These are phyloP conservation scores for Sphagnurus paluster DNA, from an alignment of 1,284 basidiomycete species.

Conservation along the genomic window DNA sequence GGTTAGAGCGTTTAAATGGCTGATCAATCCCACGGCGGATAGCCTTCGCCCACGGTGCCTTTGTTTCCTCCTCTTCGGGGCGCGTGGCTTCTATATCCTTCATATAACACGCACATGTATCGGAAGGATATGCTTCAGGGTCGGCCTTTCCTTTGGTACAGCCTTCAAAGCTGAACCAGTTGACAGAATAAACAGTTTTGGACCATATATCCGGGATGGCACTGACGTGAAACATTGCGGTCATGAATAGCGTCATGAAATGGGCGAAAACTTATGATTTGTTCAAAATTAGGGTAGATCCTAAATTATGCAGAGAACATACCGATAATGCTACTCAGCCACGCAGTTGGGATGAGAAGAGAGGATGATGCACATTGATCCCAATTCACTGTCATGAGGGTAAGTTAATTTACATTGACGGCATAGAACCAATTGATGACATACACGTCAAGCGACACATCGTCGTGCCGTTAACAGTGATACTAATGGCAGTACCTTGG, in stretches of 20 bases:
- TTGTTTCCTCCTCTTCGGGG: constrained; percentile 19
- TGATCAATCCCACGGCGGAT: constrained; percentile 54
- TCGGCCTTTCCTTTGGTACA: constrained; percentile 10
- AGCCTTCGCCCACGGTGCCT: constrained; percentile 46
- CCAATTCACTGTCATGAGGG: constrained; percentile 36
- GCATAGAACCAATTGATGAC: constrained; percentile 17
- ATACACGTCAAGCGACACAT: constrained; percentile 39
- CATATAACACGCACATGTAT: constrained; percentile 29
- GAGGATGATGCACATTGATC: constrained; percentile 54
- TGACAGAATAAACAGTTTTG: constrained; percentile 46
- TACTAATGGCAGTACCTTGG: constrained; percentile 46
- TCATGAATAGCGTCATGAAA: constrained; percentile 50
- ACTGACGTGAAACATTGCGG: constrained; percentile 42
- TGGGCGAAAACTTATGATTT: constrained; percentile 49
- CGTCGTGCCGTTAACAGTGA: constrained; percentile 41
- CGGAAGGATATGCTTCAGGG: constrained; percentile 13
- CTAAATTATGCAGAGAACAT: constrained; percentile 25
- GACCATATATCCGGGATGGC: constrained; percentile 50
- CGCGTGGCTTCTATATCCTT: constrained; percentile 32
- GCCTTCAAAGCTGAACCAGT: constrained; percentile 49
- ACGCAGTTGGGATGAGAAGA: constrained; percentile 51
- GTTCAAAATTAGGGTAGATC: not conserved
- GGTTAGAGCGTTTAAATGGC: constrained; percentile 30
- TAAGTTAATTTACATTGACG: constrained; percentile 1
- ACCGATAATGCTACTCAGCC: constrained; percentile 56